These are phyloP conservation scores for Carex kokanica DNA, from an alignment of 176 grass and related monocot genomes.

Conservation along the genomic window DNA sequence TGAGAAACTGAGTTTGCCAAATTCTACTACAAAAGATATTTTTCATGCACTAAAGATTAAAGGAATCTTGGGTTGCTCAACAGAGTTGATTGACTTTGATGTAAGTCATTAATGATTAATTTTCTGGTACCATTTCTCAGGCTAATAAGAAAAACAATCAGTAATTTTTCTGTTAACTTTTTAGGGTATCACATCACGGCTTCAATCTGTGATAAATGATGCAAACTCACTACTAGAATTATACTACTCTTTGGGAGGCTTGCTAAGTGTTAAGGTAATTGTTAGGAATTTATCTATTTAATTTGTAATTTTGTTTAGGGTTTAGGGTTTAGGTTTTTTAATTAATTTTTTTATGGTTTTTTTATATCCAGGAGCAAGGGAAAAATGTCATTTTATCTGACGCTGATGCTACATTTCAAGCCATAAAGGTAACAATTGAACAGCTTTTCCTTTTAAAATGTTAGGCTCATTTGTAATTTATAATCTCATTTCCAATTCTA, in stretches of 20 bases:
- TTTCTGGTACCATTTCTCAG: background rate
- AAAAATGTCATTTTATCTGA: constrained; percentile 49
- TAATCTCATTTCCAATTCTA: constrained; percentile 6
- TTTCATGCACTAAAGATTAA: constrained; percentile 35
- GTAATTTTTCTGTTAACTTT: constrained; percentile 16
- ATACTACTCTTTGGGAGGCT: constrained; percentile 65
- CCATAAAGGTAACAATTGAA: constrained; percentile 64
- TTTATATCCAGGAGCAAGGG: constrained; percentile 60
- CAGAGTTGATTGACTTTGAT: background rate
- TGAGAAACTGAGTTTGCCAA: constrained; percentile 28
- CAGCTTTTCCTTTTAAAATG: background rate
- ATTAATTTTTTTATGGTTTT: background rate
- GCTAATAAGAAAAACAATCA: background rate
- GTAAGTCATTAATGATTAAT: constrained; percentile 25
- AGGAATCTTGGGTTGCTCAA: constrained; percentile 33
- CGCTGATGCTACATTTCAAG: constrained; percentile 69
- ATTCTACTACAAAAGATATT: constrained; percentile 32
- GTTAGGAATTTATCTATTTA: background rate
- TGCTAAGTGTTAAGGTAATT: constrained; percentile 71
- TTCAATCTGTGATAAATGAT: constrained; percentile 69
- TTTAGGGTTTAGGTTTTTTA: background rate
- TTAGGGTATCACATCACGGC: constrained; percentile 51
- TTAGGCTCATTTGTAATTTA: background rate
- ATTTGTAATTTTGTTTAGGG: background rate
- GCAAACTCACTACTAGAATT: constrained; percentile 71